phyloP scores from a whole-genome alignment of 2,329 filamentous ascomycete species.

The Blastomyces emzantsi region DNA sequence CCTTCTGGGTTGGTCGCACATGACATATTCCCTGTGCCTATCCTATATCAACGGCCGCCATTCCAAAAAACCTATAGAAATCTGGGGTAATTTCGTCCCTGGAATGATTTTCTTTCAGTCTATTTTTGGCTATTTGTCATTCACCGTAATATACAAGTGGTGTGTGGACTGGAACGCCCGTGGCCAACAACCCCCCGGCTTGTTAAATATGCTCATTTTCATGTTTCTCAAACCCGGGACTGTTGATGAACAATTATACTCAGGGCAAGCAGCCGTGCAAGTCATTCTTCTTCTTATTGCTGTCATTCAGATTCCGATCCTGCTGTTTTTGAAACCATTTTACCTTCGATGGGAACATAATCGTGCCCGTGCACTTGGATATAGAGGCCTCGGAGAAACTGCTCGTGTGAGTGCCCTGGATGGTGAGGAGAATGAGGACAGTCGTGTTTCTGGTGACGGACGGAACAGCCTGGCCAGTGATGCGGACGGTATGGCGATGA shows the following conservation, averaged over 20 bases:
- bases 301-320: conserved; percentile 73
- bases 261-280: conserved; percentile 68
- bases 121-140: conserved; percentile 92
- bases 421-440: conserved; percentile 67
- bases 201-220: conserved; percentile 99
- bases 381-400: conserved; percentile 84
- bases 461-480: conserved; percentile 64
- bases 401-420: conserved; percentile 83
- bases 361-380: conserved; percentile 74
- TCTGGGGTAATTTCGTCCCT: conserved; percentile 94
- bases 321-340: conserved; percentile 91
- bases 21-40: conserved; percentile 96
- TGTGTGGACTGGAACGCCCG: conserved; percentile 71
- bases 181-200: conserved; percentile 63
- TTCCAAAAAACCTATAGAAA: conserved; percentile 90
- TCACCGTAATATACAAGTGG: conserved; percentile 98
- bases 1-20: conserved; percentile 91
- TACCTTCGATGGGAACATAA: conserved; percentile 94
- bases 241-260: conserved; percentile 60
- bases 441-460: conserved; percentile 45
- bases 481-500: conserved; percentile 75
- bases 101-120: conserved; percentile 99
- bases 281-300: conserved; percentile 71
- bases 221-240: conserved; percentile 92
- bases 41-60: conserved; percentile 88